Percentiles rank a stretch among this genome's conserved stretches.
Evolutionary conservation across 208 protist species (phyloP).

Genomic region (Acanthamoeba castellanii): DNA sequence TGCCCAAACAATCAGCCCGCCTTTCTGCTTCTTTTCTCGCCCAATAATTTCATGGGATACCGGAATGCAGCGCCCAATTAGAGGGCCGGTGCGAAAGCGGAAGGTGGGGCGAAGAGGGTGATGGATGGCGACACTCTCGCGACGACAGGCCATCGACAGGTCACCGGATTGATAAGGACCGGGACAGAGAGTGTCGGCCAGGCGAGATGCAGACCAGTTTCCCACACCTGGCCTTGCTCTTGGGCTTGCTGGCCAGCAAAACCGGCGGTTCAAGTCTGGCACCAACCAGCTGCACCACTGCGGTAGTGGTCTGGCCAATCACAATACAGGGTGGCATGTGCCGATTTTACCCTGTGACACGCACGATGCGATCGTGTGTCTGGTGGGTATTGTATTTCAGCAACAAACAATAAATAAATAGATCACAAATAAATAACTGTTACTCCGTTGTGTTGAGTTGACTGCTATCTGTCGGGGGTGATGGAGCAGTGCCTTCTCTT

Average conservation of each 20-base stretch:
- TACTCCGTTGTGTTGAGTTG: too few species aligned
- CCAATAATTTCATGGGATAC: neutral
- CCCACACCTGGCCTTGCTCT: too few species aligned
- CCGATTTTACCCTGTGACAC: too few species aligned
- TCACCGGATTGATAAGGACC: neutral
- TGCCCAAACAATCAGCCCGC: slow-evolving; percentile 36
- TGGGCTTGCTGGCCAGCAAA: too few species aligned
- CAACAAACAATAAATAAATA: too few species aligned
- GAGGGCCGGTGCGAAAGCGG: neutral
- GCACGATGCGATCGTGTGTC: too few species aligned
- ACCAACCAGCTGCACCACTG: too few species aligned
- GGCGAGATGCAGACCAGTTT: neutral
- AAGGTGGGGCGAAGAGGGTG: neutral
- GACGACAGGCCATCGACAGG: neutral
- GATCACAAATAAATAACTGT: too few species aligned
- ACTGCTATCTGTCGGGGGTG: neutral
- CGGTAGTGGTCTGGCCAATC: too few species aligned
- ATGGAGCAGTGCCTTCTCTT: neutral
- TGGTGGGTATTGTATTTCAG: too few species aligned
- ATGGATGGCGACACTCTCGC: neutral
- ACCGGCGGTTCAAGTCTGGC: too few species aligned
- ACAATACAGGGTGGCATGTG: too few species aligned
- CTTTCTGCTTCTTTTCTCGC: slow-evolving; percentile 48
- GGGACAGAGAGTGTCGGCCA: neutral
- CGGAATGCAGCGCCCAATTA: neutral